Evolutionary conservation across 2,329 filamentous ascomycete species (phyloP).

Genomic region (Myrmaecium sp.): DNA sequence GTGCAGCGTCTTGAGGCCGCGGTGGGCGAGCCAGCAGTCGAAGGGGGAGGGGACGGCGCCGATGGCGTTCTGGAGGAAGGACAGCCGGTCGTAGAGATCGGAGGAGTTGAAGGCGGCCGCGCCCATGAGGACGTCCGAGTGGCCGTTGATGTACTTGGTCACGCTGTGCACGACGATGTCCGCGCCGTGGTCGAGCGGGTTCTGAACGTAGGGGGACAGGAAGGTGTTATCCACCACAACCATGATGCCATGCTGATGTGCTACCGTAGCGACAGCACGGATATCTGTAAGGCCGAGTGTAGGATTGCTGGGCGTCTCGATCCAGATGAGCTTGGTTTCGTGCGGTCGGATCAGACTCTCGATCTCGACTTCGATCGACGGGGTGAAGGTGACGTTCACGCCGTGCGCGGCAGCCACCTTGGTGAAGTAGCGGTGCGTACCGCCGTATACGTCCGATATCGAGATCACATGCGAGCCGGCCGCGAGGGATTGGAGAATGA

Average conservation of each 20-base stretch:
- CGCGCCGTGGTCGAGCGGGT: slow-evolving; percentile 84
- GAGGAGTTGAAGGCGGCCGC: slow-evolving; percentile 88
- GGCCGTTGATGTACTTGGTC: slow-evolving; percentile 98
- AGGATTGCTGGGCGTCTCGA: slow-evolving; percentile 88
- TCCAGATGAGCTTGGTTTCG: slow-evolving; percentile 92
- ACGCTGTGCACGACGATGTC: slow-evolving; percentile 95
- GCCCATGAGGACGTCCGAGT: slow-evolving; percentile 94
- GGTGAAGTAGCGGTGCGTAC: slow-evolving; percentile 97
- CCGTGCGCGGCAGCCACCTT: slow-evolving; percentile 91
- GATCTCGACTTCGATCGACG: slow-evolving; percentile 79
- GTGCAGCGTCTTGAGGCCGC: slow-evolving; percentile 91
- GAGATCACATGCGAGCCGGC: slow-evolving; percentile 87
- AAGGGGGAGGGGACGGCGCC: slow-evolving; percentile 89
- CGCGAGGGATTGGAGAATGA: slow-evolving; percentile 81
- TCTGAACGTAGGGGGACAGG: slow-evolving; percentile 89
- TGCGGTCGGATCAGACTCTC: slow-evolving; percentile 60
- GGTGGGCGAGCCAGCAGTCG: slow-evolving; percentile 95
- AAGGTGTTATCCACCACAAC: slow-evolving; percentile 99
- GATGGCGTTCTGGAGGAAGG: slow-evolving; percentile 93
- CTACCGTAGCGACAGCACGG: slow-evolving; percentile 61
- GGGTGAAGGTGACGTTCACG: slow-evolving; percentile 86
- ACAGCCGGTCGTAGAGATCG: slow-evolving; percentile 55
- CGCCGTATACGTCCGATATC: slow-evolving; percentile 93
- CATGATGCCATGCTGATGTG: slow-evolving; percentile 74
- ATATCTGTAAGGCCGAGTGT: slow-evolving; percentile 90